Base-by-base conservation (phyloP, 768 basidiomycete genomes). In the Lentinula sp. region DNA sequence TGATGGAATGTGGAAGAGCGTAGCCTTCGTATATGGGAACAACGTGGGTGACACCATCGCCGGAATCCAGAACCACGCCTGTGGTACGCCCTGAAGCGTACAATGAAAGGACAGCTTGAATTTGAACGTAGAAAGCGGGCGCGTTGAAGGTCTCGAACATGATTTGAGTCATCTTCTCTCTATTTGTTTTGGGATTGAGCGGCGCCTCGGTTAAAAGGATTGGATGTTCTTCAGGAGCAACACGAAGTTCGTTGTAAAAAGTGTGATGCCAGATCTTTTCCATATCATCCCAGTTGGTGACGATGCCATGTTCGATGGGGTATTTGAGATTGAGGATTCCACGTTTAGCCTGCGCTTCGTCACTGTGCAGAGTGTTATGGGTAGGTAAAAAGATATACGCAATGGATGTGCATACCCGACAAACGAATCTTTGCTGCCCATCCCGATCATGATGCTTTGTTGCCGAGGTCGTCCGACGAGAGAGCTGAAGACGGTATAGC, bases 221-320 rank as follows among this genome's bases (percentile, higher is more conserved):
- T 5, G 63, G 59, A 18, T 61, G 63, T 70, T 89, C 88, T 70
- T 89, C 87, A 9, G 87, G 87, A 3, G 88, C 87, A 61, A 88
- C 87, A 71, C 88, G 87, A 62, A 89, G 81, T 69, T 88, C 88
- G 69, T 89, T 88, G 77, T 88, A 95, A 77, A 95, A 96, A 35
- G 94, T 95, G 80, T 95, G 93, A 74, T 95, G 93, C 93, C 93
- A 96, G 74, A 95, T 95, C 80, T 95, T 95, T 80, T 96, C 95
- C 93, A 95, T 95, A 76, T 95, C 94, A 69, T 95, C 95, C 95
- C 95, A 97, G 86, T 97, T 95, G 75, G 93, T 95, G 73, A 96
- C 91, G 70, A 93, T 89, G 76, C 92, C 91, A 78, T 93, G 92
- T 74, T 94, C 91, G 67, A 93, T 93, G 57, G 92, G 94, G 78